A percentile compares a stretch with the other conserved stretches of the same genome.
These are phyloP conservation scores for Keqinozyma sinolaborantium DNA, from an alignment of 1,139 yeast genomes.

Conservation along the genomic window DNA sequence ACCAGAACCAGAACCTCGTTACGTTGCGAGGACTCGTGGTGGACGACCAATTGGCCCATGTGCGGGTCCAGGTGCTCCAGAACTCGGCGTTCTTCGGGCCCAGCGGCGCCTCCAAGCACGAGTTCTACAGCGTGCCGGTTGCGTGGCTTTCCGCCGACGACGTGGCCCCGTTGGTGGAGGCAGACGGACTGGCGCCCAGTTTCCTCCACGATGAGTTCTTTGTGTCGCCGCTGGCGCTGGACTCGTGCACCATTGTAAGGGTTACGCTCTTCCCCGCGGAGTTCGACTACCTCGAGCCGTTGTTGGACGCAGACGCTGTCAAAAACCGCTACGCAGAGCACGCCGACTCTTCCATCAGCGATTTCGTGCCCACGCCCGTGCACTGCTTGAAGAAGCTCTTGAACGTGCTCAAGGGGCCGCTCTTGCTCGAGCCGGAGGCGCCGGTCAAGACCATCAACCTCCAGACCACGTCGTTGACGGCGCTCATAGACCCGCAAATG, in stretches of 20 bases:
- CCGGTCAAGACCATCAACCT: constrained; percentile 51
- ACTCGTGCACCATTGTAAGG: constrained; percentile 24
- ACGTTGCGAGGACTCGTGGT: constrained; percentile 32
- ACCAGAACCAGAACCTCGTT: constrained; percentile 22
- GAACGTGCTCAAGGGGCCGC: constrained; percentile 62
- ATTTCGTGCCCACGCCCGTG: constrained; percentile 43
- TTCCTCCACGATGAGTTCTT: constrained; percentile 35
- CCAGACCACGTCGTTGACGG: constrained; percentile 44
- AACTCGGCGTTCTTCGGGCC: constrained; percentile 19
- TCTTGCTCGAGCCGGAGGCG: constrained; percentile 38
- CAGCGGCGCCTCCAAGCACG: constrained; percentile 25
- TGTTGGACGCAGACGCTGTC: neutral
- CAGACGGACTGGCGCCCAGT: constrained; percentile 5
- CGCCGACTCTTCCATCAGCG: neutral
- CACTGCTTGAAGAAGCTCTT: constrained; percentile 56
- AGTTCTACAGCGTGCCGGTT: constrained; percentile 31
- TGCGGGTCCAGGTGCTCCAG: constrained; percentile 28
- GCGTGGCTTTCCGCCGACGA: constrained; percentile 24
- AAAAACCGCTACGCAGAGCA: neutral
- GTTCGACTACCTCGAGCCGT: constrained; percentile 6
- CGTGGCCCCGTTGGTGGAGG: constrained; percentile 11
- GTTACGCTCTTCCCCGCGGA: constrained; percentile 31
- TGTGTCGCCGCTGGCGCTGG: constrained; percentile 1
- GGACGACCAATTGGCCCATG: constrained; percentile 23
- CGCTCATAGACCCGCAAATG: constrained; percentile 54